phyloP scores from a whole-genome alignment of 257 asterid genomes.

The Ballota nigra region DNA sequence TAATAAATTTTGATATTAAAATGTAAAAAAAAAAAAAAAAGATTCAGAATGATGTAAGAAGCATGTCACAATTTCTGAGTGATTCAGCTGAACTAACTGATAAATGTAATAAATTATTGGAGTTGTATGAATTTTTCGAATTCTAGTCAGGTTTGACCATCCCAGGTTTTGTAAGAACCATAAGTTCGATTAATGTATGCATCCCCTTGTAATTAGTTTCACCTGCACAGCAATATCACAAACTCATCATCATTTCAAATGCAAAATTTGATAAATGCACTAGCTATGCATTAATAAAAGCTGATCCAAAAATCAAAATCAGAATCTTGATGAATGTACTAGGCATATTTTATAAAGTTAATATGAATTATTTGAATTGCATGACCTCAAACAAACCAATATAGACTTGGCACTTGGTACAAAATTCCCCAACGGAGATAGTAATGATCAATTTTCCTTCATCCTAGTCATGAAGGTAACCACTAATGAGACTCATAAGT shows the following conservation, averaged over 20 bases:
- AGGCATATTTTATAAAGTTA: not conserved
- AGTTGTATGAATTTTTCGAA: not conserved
- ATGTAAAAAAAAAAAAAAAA: no score
- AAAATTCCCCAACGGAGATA: not conserved
- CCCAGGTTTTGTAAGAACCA: slow-evolving; percentile 72
- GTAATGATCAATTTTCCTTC: not conserved
- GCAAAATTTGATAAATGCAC: not conserved
- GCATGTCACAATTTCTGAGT: not conserved
- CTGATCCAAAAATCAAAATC: not conserved
- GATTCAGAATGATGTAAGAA: not conserved
- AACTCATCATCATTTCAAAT: slow-evolving; percentile 8
- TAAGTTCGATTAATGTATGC: slow-evolving; percentile 47
- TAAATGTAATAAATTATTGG: not conserved
- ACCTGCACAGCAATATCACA: slow-evolving; percentile 38
- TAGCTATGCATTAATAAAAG: not conserved
- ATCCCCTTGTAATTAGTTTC: slow-evolving; percentile 44
- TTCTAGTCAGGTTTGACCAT: slow-evolving; percentile 52
- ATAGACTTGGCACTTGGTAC: not conserved
- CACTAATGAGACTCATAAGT: not conserved
- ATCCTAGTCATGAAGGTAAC: not conserved
- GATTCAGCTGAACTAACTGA: not conserved
- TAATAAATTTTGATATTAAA: not conserved
- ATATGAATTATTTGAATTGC: not conserved
- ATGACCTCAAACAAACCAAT: not conserved
- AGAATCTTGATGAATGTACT: not conserved